phyloP scores from a whole-genome alignment of 495 filamentous ascomycete species.

The Darksidea phi region DNA sequence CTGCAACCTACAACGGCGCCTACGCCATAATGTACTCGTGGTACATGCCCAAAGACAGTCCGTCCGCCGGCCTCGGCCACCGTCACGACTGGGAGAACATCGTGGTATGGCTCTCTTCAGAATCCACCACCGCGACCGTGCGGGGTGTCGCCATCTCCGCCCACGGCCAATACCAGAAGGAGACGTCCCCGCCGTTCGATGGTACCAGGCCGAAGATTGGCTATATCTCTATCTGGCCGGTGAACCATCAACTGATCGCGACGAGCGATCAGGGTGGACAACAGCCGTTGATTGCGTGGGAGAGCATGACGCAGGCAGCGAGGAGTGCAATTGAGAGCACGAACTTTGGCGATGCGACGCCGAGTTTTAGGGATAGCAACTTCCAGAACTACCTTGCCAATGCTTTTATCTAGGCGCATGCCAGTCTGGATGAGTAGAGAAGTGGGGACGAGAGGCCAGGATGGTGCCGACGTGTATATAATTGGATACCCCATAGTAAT shows the following conservation, averaged over 20 bases:
- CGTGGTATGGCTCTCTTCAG: slow-evolving; percentile 49
- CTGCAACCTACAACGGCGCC: slow-evolving; percentile 38
- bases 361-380: slow-evolving; percentile 49
- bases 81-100: slow-evolving; percentile 56
- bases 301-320: slow-evolving; percentile 48
- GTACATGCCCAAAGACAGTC: slow-evolving; percentile 54
- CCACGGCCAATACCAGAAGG: slow-evolving; percentile 54
- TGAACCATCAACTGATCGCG: slow-evolving; percentile 51
- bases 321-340: slow-evolving; percentile 45
- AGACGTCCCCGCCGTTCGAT: slow-evolving; percentile 5
- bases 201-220: slow-evolving; percentile 48
- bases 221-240: slow-evolving; percentile 52
- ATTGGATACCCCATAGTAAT: too few species aligned
- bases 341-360: slow-evolving; percentile 48
- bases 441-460: too few species aligned
- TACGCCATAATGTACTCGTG: slow-evolving; percentile 57
- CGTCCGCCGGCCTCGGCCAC: slow-evolving; percentile 48
- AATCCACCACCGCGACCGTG: slow-evolving; percentile 39
- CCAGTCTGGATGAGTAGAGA: too few species aligned
- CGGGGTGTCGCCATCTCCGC: slow-evolving; percentile 53
- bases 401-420: slow-evolving; percentile 46
- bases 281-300: slow-evolving; percentile 57
- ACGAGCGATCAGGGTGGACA: slow-evolving; percentile 49
- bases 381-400: slow-evolving; percentile 46
- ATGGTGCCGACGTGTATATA: too few species aligned